Evolutionary conservation across 2,329 filamentous ascomycete genomes (phyloP).

Genomic region (Lachnellula arida): DNA sequence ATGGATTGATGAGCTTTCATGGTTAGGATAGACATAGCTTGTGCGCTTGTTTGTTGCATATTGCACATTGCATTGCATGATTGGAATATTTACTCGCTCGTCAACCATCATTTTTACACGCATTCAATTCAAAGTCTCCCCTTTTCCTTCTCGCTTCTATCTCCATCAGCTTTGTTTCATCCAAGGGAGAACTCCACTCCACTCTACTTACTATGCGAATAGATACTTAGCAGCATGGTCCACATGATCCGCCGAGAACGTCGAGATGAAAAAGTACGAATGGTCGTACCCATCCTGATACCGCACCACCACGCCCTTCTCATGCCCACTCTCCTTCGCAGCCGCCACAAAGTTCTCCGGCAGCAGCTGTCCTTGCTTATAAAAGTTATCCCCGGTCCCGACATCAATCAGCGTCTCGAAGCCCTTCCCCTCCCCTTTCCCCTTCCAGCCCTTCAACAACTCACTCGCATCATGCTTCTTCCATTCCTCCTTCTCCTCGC

Average conservation of each 20-base stretch:
- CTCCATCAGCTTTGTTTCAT: constrained; percentile 15
- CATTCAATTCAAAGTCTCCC: constrained; percentile 16
- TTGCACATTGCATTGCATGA: neutral
- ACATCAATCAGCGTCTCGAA: constrained; percentile 85
- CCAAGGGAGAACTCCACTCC: neutral
- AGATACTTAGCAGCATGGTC: constrained; percentile 87
- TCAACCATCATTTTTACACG: neutral
- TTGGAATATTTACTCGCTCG: neutral
- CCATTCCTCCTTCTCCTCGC: constrained; percentile 72
- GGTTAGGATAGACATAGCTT: neutral
- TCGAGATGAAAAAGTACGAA: constrained; percentile 94
- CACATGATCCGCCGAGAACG: constrained; percentile 85
- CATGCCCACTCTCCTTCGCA: constrained; percentile 68
- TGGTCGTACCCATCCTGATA: constrained; percentile 94
- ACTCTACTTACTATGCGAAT: constrained; percentile 46
- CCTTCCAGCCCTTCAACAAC: constrained; percentile 71
- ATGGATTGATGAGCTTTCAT: neutral
- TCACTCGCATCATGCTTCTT: constrained; percentile 89
- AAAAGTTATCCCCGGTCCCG: constrained; percentile 92
- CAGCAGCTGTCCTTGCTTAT: constrained; percentile 86
- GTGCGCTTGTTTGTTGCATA: too few relatives aligned
- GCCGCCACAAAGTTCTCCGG: constrained; percentile 88
- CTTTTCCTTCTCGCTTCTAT: constrained; percentile 26
- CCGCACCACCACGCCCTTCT: constrained; percentile 66
- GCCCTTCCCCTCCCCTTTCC: too few relatives aligned